These are phyloP conservation scores for Pseudoturritis turrita DNA, from an alignment of 345 rosid species.

Conservation along the genomic window DNA sequence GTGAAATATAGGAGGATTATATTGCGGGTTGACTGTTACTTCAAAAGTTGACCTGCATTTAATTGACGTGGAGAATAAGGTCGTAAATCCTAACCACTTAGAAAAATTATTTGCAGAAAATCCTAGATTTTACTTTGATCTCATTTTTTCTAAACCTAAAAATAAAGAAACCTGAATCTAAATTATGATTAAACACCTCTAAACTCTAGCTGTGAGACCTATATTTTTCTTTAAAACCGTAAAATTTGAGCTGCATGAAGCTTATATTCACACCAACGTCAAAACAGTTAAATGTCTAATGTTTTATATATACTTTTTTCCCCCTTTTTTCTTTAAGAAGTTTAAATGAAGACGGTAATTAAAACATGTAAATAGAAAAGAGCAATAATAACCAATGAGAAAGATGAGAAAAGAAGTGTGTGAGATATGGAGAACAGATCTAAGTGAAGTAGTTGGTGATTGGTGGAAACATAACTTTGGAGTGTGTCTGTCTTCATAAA, in stretches of 20 bases:
- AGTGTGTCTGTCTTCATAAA: conserved; percentile 5
- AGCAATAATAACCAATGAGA: neutral
- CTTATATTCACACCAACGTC: neutral
- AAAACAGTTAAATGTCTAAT: no score
- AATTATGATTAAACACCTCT: neutral
- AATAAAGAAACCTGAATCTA: neutral
- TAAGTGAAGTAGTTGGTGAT: conserved; percentile 10
- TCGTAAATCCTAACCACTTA: no score
- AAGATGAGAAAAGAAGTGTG: conserved; percentile 8
- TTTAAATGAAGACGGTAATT: neutral
- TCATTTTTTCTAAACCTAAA: neutral
- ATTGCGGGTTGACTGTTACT: no score
- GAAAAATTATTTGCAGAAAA: no score
- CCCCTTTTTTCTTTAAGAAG: no score
- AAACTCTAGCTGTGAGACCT: no score
- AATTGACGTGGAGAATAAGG: no score
- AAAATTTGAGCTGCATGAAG: neutral
- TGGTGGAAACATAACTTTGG: conserved; percentile 23
- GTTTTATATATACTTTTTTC: no score
- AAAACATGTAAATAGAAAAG: neutral
- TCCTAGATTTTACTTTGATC: neutral
- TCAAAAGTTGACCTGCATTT: no score
- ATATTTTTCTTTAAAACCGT: neutral
- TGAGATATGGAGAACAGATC: conserved; percentile 21
- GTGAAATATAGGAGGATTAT: no score